Evolutionary conservation across 1,139 yeast genomes (phyloP), one percentile per base, ranked within the genome.

Genomic region (Magnusiomyces paraingens): DNA sequence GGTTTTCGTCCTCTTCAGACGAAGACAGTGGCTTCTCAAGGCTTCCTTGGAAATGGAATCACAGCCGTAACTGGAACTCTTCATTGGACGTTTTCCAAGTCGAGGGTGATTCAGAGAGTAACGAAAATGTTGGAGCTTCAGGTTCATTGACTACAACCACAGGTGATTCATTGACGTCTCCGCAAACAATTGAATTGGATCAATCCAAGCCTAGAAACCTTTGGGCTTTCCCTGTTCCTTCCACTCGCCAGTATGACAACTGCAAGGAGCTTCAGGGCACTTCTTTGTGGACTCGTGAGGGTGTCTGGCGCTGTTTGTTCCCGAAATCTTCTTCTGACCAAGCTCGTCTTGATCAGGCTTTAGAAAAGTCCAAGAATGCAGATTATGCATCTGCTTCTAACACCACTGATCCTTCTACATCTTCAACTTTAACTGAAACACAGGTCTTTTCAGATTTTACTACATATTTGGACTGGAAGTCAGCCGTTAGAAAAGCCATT

Each of bases 271-370:
- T 78, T 49, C 71, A 81, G 3, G 97, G 97, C 1, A 73, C 78
- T 17, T 79, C 88, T 0, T 82, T 83, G 8, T 90, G 96, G 95
- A 93, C 86, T 63, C 73, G 77, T 47, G 67, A 67, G 26, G 96
- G 96, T 0, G 78, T 82, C 67, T 90, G 96, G 96, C 78, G 90
- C 64, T 90, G 97, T 69, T 72, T 90, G 53, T 86, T 90, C 70
- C 95, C 95, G 5, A 22, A 18, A 11, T 29, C 49, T 15, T 32
- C 6, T 21, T 10, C 14, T 18, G 53, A 52, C 26, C 42, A 51
- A n/a, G 47, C 36, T 3, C 48, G 18, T 15, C 39, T 50, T 22
- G 36, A 43, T 1, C 15, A 44, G 6, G 49, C 47, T 14, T 18
- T 47, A 8, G 32, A 51, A 14, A 47, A 35, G 36, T 11, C 50